Conservation (phyloP, 78 protist species). For the Dictyostelium capitatum region DNA sequence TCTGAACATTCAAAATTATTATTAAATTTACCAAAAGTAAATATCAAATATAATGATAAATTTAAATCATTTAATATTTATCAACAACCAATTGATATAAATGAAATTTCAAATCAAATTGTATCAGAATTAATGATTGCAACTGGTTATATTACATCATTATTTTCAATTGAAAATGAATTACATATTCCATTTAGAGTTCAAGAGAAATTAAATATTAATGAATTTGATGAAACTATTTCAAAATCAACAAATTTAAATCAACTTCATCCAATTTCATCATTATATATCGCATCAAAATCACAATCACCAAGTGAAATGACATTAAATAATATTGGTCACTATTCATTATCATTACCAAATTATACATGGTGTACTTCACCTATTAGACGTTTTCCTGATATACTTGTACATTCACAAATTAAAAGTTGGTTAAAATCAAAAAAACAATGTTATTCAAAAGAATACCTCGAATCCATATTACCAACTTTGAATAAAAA, state of each 20-base stretch:
- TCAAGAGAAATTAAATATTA: not conserved
- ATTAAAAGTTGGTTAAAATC: conserved; percentile 10
- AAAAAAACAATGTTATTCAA: not conserved
- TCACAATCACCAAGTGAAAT: not conserved
- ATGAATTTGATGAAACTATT: not conserved
- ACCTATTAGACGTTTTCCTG: conserved; percentile 80
- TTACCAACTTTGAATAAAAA: conserved; percentile 20
- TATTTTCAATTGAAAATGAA: not conserved
- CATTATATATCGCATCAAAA: not conserved
- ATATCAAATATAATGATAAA: not conserved
- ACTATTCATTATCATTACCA: conserved; percentile 85
- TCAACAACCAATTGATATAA: not conserved
- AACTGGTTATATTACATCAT: conserved; percentile 29
- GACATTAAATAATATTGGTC: not conserved
- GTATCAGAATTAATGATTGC: conserved; percentile 53
- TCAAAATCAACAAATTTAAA: not conserved
- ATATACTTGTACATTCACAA: conserved; percentile 73
- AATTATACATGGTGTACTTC: conserved; percentile 97
- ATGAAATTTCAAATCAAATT: not conserved
- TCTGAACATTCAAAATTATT: not conserved
- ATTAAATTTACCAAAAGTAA: conserved; percentile 15
- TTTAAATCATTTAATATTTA: too few species aligned
- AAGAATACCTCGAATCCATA: not conserved
- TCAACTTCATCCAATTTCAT: conserved; percentile 14
- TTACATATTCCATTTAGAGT: conserved; percentile 27